A percentile compares a stretch with the other conserved stretches of the same genome.
Evolutionary conservation across 139 green algal genomes (phyloP).

Genomic region (Diplosphaera chodatii): DNA sequence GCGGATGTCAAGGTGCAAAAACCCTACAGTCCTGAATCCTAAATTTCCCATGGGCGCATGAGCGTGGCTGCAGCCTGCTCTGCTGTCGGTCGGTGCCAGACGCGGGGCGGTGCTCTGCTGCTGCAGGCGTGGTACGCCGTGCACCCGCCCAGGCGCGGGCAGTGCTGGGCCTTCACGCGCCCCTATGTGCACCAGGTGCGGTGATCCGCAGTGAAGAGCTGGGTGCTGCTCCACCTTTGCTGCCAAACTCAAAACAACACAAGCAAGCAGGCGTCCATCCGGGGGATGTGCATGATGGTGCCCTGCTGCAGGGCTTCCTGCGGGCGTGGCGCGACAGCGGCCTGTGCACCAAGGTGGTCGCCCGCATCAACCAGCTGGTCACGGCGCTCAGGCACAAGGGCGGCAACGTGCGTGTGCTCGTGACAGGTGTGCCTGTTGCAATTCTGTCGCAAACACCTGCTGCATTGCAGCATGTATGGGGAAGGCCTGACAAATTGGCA

Average conservation of each 20-base stretch:
- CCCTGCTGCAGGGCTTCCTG: not conserved
- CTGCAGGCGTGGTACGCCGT: constrained; percentile 15
- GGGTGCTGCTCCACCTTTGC: too few relatives aligned
- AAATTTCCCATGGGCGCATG: not conserved
- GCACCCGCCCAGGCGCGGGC: constrained; percentile 13
- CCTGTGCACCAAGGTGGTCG: not conserved
- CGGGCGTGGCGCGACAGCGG: not conserved
- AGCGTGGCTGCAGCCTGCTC: too few relatives aligned
- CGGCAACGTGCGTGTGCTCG: not conserved
- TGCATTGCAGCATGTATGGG: too few relatives aligned
- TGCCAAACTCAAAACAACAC: not conserved
- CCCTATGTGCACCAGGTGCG: constrained; percentile 1
- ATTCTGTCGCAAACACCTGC: too few relatives aligned
- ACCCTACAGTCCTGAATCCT: too few relatives aligned
- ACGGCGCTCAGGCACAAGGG: not conserved
- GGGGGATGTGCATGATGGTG: too few relatives aligned
- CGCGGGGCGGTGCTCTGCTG: not conserved
- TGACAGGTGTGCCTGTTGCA: not conserved
- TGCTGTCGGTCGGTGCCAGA: too few relatives aligned
- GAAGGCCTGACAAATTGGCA: too few relatives aligned
- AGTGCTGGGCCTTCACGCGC: not conserved
- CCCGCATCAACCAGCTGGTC: not conserved
- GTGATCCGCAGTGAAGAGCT: too few relatives aligned
- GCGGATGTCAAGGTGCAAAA: not conserved
- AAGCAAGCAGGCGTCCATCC: too few relatives aligned